Base-by-base conservation (phyloP, 352 stramenopile species). In the Pythium utonaiense region DNA sequence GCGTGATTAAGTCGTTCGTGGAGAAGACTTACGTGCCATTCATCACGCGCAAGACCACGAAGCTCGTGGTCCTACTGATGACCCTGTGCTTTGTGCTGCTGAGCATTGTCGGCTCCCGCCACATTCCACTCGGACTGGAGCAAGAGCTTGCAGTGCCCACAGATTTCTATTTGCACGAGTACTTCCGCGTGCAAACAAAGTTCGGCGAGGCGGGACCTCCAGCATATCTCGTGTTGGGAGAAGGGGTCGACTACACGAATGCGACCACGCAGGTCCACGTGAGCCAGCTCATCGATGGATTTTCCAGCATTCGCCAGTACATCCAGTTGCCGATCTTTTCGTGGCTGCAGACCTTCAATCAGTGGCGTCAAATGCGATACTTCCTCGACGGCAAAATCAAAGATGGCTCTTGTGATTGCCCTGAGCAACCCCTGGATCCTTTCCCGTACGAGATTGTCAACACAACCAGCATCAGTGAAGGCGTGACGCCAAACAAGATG, bases 141-240 rank as follows among this genome's bases (percentile, higher is more conserved):
- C 89, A 96, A 71, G 81, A 95, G 57, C 74, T 96, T 50, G 89
- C 88, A 0, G 80, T 96, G 13, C 89, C 89, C 6, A 84, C 80
- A 0, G 83, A 96, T 49, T 96, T 92, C 42, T 96, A 96, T 50
- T 64, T 97, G 8, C 84, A 96, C 56, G 79, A 89, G 31, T 97
- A 96, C 57, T 97, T 96, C 60, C 67, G 91, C 38, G 78, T 80
- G 30, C 86, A 97, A 62, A 93, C 88, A 22, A 76, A 83, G 48
- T 79, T 83, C 36, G 87, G 86, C 38, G 86, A 96, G 55, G 86
- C 89, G 14, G 89, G 89, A 17, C 89, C 89, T 21, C 80, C 86
- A 38, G 86, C 84, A n/a, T 97, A 96, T 62, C 72, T 96, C 24
- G 88, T 92, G 56, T 44, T 90, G 0, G 75, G 86, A 13, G 62